Evolutionary conservation across 139 green algal genomes (phyloP), one percentile per base, ranked within the genome.

Genomic region (Tetradesmus lagerheimii): DNA sequence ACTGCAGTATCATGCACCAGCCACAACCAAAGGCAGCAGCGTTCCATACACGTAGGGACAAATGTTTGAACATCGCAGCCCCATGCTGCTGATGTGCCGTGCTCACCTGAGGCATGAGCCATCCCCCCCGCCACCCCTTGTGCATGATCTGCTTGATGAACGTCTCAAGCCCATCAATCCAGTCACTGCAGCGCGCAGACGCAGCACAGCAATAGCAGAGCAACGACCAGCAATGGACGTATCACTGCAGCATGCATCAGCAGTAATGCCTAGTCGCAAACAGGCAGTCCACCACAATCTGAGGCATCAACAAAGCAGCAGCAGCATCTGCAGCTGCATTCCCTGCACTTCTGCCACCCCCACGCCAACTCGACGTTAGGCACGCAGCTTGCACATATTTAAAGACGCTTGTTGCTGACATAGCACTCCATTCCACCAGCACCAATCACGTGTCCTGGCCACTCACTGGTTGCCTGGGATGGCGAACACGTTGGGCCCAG

Each of bases 61-160:
- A n/a, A n/a, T n/a, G n/a, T n/a, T n/a, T n/a, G n/a, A n/a, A n/a
- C n/a, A n/a, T n/a, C n/a, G n/a, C n/a, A n/a, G n/a, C n/a, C n/a
- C n/a, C n/a, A n/a, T n/a, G n/a, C n/a, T n/a, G n/a, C n/a, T n/a
- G n/a, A n/a, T n/a, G n/a, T n/a, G n/a, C n/a, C n/a, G n/a, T 15
- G 50, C 29, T 4, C 76, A 94, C 94, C 92, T 97, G 96, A 1
- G 97, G 97, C 81, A 99, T 91, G 76, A 98, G 92, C 97, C 97
- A 99, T 31, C 97, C 97, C 0, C 97, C 97, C 38, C 98, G 89
- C 97, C 97, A 99, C 15, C 96, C 97, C 88, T 95, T 95, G 88
- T 97, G 95, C 85, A 95, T 92, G 29, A 98, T 96, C 82, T 97
- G 92, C 16, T 93, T 91, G 34, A 95, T 95, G 89, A 96, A 98